Percentiles rank a stretch among this genome's conserved stretches.
Evolutionary conservation across 2,329 filamentous ascomycete species (phyloP).

Genomic region (Colletotrichum chrysophilum): DNA sequence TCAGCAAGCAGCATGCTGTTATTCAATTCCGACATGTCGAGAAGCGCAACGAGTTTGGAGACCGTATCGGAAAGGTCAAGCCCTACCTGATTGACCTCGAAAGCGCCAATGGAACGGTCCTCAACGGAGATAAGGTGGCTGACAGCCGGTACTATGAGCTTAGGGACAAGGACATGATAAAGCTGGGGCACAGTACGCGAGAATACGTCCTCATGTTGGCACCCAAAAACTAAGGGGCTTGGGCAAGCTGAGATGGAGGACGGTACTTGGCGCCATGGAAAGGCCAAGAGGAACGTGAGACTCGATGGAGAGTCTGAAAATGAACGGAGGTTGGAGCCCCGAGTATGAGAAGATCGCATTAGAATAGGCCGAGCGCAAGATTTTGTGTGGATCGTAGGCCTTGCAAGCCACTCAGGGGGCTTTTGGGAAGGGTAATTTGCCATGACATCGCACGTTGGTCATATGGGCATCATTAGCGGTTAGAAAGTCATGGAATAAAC

Average conservation of each 20-base stretch:
- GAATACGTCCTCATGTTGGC: slow-evolving; percentile 96
- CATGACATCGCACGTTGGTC: neutral
- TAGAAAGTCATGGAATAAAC: neutral
- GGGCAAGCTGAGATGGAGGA: neutral
- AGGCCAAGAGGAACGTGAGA: neutral
- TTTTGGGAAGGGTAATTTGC: neutral
- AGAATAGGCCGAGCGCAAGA: neutral
- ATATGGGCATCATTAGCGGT: neutral
- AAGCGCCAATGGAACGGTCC: slow-evolving; percentile 85
- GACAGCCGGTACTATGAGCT: slow-evolving; percentile 84
- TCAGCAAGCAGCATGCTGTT: slow-evolving; percentile 94
- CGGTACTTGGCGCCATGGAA: neutral
- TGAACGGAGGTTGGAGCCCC: neutral
- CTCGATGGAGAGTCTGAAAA: neutral
- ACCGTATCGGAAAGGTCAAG: slow-evolving; percentile 78
- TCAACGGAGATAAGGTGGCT: slow-evolving; percentile 79
- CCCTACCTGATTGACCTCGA: slow-evolving; percentile 95
- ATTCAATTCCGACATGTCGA: slow-evolving; percentile 90
- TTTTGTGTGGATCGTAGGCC: neutral
- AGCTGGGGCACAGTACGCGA: slow-evolving; percentile 84
- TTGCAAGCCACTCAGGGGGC: neutral
- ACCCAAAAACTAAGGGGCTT: slow-evolving; percentile 42
- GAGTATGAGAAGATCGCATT: neutral
- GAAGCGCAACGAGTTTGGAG: slow-evolving; percentile 85
- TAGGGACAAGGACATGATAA: slow-evolving; percentile 85